These are phyloP conservation scores for Amanita muscaria DNA, from an alignment of 768 basidiomycete genomes.

Conservation along the genomic window DNA sequence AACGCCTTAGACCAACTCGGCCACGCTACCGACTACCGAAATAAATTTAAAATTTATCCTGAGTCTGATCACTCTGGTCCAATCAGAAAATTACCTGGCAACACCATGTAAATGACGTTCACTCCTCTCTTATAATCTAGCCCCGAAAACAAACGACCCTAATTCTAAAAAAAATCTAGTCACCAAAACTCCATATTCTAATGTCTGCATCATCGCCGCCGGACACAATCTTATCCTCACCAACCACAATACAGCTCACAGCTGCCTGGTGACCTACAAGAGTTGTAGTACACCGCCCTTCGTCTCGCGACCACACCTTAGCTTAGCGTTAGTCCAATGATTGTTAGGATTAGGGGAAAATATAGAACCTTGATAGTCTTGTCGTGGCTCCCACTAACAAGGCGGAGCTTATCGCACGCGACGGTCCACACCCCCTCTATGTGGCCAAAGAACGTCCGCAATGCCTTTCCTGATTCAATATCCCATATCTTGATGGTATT, in stretches of 20 bases:
- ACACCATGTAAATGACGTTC: no score
- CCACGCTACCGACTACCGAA: conserved; percentile 69
- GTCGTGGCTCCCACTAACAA: conserved; percentile 93
- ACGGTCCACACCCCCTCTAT: conserved; percentile 99
- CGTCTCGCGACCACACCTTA: conserved; percentile 90
- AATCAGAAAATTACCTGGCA: no score
- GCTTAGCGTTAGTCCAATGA: conserved; percentile 8
- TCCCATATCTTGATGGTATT: conserved; percentile 98
- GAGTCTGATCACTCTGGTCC: no score
- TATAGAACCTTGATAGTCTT: conserved; percentile 85
- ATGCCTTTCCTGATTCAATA: conserved; percentile 71
- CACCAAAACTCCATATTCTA: conserved; percentile 71
- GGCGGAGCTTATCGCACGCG: conserved; percentile 81
- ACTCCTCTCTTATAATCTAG: no score
- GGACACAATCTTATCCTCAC: conserved; percentile 95
- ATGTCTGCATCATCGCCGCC: conserved; percentile 90
- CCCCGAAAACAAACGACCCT: no score
- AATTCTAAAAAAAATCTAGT: conserved; percentile 17
- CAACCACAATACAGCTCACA: conserved; percentile 82
- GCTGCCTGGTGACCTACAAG: conserved; percentile 92
- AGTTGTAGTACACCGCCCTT: conserved; percentile 79
- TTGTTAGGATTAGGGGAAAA: conserved; percentile 6
- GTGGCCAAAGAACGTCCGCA: conserved; percentile 88
- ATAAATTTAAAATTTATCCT: no score
- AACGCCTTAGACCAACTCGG: conserved; percentile 91